Conservation (phyloP, 192 early-diverging fungal species). For the Umbelopsis sp. region DNA sequence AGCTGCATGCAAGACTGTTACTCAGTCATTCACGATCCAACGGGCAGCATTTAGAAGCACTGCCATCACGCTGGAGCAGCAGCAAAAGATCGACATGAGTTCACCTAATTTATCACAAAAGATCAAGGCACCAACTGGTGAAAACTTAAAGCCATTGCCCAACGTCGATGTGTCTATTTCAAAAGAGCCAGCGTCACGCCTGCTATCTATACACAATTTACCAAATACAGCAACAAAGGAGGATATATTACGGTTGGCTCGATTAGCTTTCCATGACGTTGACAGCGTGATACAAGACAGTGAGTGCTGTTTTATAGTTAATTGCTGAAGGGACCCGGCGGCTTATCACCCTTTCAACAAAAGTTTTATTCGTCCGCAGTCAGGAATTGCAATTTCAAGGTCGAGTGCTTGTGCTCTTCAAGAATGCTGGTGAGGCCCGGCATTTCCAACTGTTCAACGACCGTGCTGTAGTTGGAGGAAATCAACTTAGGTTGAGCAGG, state of each 20-base stretch:
- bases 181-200: slow-evolving; percentile 7
- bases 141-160: background rate
- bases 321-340: background rate
- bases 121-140: no score
- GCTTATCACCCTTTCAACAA: background rate
- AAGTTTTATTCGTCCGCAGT: slow-evolving; percentile 32
- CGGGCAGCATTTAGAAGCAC: background rate
- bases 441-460: slow-evolving; percentile 22
- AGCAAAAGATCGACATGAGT: background rate
- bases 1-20: background rate
- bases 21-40: background rate
- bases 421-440: slow-evolving; percentile 12
- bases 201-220: slow-evolving; percentile 27
- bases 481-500: slow-evolving; percentile 14
- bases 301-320: background rate
- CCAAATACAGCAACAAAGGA: slow-evolving; percentile 32
- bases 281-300: slow-evolving; percentile 32
- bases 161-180: background rate
- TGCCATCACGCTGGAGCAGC: background rate
- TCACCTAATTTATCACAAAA: background rate
- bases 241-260: slow-evolving; percentile 31
- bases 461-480: slow-evolving; percentile 25
- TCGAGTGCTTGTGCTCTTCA: slow-evolving; percentile 25
- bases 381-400: slow-evolving; percentile 27
- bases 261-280: slow-evolving; percentile 26